A percentile compares a stretch with the other conserved stretches of the same genome.
Evolutionary conservation across 1,139 yeast species (phyloP).

Genomic region (Kodamaea ohmeri): DNA sequence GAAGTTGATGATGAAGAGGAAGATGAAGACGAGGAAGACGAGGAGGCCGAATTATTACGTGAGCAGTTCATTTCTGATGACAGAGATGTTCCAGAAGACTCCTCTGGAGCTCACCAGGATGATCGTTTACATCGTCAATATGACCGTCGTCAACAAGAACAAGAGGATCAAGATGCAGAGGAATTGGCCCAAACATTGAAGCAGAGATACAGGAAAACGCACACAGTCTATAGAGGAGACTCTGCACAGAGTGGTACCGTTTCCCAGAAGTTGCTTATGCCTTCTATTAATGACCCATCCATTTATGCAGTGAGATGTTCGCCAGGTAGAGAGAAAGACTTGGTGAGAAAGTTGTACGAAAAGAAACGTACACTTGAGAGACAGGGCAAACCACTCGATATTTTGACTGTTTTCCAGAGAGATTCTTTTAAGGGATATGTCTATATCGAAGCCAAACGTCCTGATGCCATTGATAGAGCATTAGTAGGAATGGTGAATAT

Average conservation of each 20-base stretch:
- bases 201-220: conserved; percentile 87
- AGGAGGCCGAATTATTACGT: conserved; percentile 81
- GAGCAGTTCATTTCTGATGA: conserved; percentile 84
- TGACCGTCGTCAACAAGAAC: conserved; percentile 85
- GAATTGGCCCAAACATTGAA: conserved; percentile 88
- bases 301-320: conserved; percentile 95
- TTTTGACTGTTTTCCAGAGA: conserved; percentile 91
- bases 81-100: conserved; percentile 45
- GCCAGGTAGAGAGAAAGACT: conserved; percentile 89
- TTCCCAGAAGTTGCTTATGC: conserved; percentile 89
- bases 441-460: conserved; percentile 90
- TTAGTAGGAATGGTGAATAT: conserved; percentile 87
- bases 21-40: conserved; percentile 84
- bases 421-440: conserved; percentile 90
- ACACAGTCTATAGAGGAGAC: conserved; percentile 84
- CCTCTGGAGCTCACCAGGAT: conserved; percentile 45
- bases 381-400: conserved; percentile 61
- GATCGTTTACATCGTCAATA: conserved; percentile 87
- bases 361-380: conserved; percentile 72
- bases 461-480: conserved; percentile 88
- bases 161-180: conserved; percentile 95
- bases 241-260: conserved; percentile 71
- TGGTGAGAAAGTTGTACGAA: conserved; percentile 79
- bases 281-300: conserved; percentile 94
- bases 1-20: conserved; percentile 99